A percentile compares a stretch with the other conserved stretches of the same genome.
These are phyloP conservation scores for Xylariaceae sp. DNA, from an alignment of 2,329 filamentous ascomycete species.

Conservation along the genomic window DNA sequence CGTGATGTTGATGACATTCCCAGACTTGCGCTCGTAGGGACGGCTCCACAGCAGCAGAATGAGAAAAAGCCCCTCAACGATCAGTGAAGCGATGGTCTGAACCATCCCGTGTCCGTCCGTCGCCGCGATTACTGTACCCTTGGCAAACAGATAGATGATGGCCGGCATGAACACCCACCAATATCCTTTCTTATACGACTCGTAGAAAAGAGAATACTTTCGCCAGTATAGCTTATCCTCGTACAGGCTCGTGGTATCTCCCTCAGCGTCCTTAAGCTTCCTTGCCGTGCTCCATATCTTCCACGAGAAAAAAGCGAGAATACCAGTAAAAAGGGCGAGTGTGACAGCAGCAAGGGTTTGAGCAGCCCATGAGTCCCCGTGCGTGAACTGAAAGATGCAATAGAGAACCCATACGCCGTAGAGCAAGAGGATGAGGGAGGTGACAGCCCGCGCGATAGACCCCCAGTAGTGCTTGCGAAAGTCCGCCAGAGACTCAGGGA, in stretches of 20 bases:
- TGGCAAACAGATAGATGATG: conserved; percentile 89
- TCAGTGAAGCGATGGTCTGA: conserved; percentile 80
- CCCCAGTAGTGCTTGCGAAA: conserved; percentile 99
- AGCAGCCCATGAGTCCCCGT: conserved; percentile 93
- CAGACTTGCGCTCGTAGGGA: conserved; percentile 85
- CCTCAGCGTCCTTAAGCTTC: conserved; percentile 76
- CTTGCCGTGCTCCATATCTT: conserved; percentile 81
- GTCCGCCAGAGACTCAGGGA: conserved; percentile 77
- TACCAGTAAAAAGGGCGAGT: conserved; percentile 76
- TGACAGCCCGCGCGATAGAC: conserved; percentile 86
- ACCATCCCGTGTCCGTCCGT: conserved; percentile 84
- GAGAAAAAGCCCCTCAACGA: conserved; percentile 83
- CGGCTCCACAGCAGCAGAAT: conserved; percentile 80
- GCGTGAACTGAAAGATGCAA: conserved; percentile 93
- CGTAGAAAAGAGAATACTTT: conserved; percentile 98
- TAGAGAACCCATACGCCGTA: conserved; percentile 97
- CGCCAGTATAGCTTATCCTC: conserved; percentile 90
- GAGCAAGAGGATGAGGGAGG: conserved; percentile 85
- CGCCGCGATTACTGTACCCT: conserved; percentile 84
- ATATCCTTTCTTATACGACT: conserved; percentile 90
- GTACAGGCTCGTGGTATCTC: conserved; percentile 76
- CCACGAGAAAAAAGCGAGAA: conserved; percentile 84
- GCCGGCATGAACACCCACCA: conserved; percentile 96
- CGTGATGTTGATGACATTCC: conserved; percentile 90
- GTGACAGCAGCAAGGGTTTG: conserved; percentile 84